Percentiles rank a stretch among this genome's conserved stretches.
phyloP scores from a whole-genome alignment of 108 stramenopile species.

The Cafeteria roenbergensis region DNA sequence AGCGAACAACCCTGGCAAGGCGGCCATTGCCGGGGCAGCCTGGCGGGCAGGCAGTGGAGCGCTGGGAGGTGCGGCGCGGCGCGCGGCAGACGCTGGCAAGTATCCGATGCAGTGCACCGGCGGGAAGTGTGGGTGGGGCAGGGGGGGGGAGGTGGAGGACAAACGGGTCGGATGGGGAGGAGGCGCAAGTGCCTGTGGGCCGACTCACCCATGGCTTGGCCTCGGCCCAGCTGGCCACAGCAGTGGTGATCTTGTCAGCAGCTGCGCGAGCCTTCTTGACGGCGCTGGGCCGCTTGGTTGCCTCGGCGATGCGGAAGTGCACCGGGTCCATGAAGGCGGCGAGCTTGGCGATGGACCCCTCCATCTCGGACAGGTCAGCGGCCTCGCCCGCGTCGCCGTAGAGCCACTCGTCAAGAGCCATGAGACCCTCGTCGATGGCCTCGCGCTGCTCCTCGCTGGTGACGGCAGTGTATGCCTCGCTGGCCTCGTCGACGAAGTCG shows the following conservation, averaged over 20 bases:
- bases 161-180: too few species aligned
- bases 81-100: constrained; percentile 13
- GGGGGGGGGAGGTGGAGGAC: too few species aligned
- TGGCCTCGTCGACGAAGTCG: constrained; percentile 63
- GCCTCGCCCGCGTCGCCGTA: constrained; percentile 73
- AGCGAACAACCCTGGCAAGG: too few species aligned
- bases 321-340: constrained; percentile 62
- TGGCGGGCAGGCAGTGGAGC: not conserved
- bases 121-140: not conserved
- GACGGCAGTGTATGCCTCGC: constrained; percentile 59
- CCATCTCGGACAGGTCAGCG: constrained; percentile 65
- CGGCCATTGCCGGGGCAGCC: too few species aligned
- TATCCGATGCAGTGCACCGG: constrained; percentile 11
- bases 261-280: constrained; percentile 48
- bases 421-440: constrained; percentile 51
- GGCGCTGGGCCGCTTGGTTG: constrained; percentile 61
- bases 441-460: constrained; percentile 83
- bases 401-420: constrained; percentile 84
- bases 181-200: too few species aligned
- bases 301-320: constrained; percentile 62
- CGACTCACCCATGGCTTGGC: not conserved
- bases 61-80: constrained; percentile 1
- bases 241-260: constrained; percentile 49
- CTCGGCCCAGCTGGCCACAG: constrained; percentile 45
- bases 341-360: constrained; percentile 61